phyloP scores from a whole-genome alignment of 2,329 filamentous ascomycete species.

The Dendryphion nanum region DNA sequence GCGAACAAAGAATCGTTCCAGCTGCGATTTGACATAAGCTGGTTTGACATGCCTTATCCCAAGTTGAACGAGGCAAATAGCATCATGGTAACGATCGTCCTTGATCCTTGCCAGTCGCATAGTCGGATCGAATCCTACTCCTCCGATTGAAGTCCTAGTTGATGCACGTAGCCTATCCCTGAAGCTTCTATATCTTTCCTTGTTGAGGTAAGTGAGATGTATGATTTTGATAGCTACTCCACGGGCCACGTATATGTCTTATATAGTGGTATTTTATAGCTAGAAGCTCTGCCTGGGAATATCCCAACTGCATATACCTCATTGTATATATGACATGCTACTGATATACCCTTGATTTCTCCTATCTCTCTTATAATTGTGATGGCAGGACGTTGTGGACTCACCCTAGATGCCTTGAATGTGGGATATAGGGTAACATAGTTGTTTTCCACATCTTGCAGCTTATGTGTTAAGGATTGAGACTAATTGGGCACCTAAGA shows the following conservation, averaged over 20 bases:
- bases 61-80: no score
- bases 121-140: neutral
- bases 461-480: slow-evolving; percentile 6
- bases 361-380: neutral
- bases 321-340: neutral
- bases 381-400: neutral
- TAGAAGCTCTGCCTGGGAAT: neutral
- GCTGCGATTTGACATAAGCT: no score
- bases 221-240: neutral
- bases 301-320: neutral
- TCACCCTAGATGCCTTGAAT: slow-evolving; percentile 4
- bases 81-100: neutral
- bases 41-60: no score
- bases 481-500: slow-evolving; percentile 5
- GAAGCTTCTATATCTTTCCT: slow-evolving; percentile 4
- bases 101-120: neutral
- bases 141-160: neutral
- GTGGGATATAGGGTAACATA: slow-evolving; percentile 7
- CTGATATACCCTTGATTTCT: neutral
- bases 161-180: slow-evolving; percentile 4
- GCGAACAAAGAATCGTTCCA: no score
- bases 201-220: neutral
- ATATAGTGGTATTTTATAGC: neutral
- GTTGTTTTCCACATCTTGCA: slow-evolving; percentile 12
- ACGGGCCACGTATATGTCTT: neutral